Base-by-base conservation (phyloP, 805 yeast genomes). In the Saccharomyces mikatae region DNA sequence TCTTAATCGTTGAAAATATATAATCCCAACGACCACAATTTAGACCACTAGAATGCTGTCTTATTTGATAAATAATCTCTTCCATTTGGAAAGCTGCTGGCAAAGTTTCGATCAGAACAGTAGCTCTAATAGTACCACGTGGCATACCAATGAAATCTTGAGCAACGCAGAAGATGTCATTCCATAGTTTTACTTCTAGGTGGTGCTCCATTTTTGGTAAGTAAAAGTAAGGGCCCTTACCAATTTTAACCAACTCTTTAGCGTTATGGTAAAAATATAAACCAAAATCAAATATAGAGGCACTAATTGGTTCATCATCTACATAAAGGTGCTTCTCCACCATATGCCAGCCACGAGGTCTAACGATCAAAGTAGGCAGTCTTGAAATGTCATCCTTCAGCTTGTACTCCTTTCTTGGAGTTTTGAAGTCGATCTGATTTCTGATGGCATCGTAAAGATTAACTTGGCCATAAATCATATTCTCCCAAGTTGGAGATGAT, bases 21-120 rank as follows among this genome's bases (percentile, higher is more conserved):
- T 87, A 87, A 72, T 87, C 95, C 92, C 94, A 87, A 74, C 95
- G 80, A 63, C 95, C 95, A 78, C 94, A 87, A 74, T 87, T 87
- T 70, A 87, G 77, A 54, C 94, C 95, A 9, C 86, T 79, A 52
- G 87, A 84, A 70, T 87, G 95, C 51, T 81, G 83, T 71, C 89
- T 78, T 66, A 87, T 76, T 65, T 87, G 87, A 67, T 81, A 87
- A 63, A 87, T 80, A 61, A 87, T 86, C 72, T 87, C 95, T 67
- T 87, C 91, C 84, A 87, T 82, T 72, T 87, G 94, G 80, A 84
- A 87, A 14, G 91, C 89, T 46, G 89, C 90, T 47, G 94, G 95
- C 60, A 87, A 75, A n/a, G 95, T 87, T 72, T 87, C 95, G 66
- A 87, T 86, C 68, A 87, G 75, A 31, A 86, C 91, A 11, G 94